Conservation (phyloP, 2,329 filamentous ascomycete genomes). For the Cadophora malorum region DNA sequence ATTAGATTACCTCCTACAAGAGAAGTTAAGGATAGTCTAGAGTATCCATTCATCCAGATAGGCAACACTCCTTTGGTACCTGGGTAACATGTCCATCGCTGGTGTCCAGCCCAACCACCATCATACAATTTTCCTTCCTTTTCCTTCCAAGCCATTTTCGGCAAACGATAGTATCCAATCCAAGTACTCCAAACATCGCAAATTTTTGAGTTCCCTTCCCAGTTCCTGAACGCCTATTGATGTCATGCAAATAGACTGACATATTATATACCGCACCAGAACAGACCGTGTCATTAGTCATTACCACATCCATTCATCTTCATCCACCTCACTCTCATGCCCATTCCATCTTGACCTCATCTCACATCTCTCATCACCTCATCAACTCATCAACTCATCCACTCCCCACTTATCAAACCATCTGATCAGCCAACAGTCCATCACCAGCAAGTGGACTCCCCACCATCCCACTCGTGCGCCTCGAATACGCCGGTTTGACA, state of each 20-base stretch:
- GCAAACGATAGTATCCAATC: background rate
- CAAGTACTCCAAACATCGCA: background rate
- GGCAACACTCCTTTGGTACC: no score
- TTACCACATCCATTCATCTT: background rate
- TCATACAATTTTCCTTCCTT: background rate
- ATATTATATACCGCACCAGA: background rate
- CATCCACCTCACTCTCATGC: background rate
- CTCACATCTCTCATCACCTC: no score
- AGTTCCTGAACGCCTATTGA: slow-evolving; percentile 3
- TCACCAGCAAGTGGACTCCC: slow-evolving; percentile 11
- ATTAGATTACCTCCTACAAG: slow-evolving; percentile 11
- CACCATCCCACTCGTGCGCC: background rate
- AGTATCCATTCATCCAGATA: no score
- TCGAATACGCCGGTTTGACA: slow-evolving; percentile 6
- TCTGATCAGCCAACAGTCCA: background rate
- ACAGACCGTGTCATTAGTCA: slow-evolving; percentile 1
- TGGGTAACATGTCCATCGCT: background rate
- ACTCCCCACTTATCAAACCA: background rate
- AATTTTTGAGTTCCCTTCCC: background rate
- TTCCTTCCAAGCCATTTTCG: background rate
- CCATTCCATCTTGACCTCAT: no score
- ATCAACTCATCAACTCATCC: background rate
- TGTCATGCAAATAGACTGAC: background rate
- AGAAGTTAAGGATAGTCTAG: slow-evolving; percentile 10
- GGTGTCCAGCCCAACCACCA: background rate